Percentiles rank a stretch among this genome's conserved stretches.
Conservation (phyloP, 768 basidiomycete genomes). For the Mycena vitilis region DNA sequence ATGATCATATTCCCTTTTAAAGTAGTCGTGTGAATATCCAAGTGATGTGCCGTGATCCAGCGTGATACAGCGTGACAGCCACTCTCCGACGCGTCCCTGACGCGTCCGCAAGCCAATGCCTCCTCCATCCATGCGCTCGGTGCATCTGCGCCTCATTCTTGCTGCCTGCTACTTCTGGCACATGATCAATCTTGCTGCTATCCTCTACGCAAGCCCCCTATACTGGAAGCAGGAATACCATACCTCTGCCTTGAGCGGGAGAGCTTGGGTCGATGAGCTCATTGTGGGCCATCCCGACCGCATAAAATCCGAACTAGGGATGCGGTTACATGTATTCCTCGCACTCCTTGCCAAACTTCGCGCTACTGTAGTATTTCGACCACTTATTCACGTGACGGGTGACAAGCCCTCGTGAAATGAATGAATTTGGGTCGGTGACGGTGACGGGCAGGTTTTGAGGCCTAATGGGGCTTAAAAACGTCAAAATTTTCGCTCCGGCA, state of each 20-base stretch:
- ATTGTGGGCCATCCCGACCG: not conserved
- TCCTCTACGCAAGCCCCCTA: not conserved
- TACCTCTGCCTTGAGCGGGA: not conserved
- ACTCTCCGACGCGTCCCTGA: not conserved
- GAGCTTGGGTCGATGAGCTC: not conserved
- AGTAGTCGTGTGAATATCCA: not conserved
- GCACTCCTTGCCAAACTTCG: not conserved
- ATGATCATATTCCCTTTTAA: not conserved
- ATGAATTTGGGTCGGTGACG: too few relatives aligned
- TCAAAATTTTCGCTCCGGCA: too few relatives aligned
- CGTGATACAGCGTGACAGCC: not conserved
- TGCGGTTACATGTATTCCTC: not conserved
- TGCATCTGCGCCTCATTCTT: not conserved
- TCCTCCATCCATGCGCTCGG: not conserved
- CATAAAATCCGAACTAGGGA: not conserved
- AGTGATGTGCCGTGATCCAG: not conserved
- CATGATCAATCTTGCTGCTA: not conserved
- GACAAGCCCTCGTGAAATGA: too few relatives aligned
- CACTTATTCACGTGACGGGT: too few relatives aligned
- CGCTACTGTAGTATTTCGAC: too few relatives aligned
- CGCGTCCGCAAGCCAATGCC: not conserved
- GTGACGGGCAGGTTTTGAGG: too few relatives aligned
- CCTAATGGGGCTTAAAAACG: too few relatives aligned
- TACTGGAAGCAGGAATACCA: not conserved
- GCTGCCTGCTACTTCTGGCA: slow-evolving; percentile 1